phyloP scores from a whole-genome alignment of 2,329 filamentous ascomycete genomes.

The Xylariales sp. region DNA sequence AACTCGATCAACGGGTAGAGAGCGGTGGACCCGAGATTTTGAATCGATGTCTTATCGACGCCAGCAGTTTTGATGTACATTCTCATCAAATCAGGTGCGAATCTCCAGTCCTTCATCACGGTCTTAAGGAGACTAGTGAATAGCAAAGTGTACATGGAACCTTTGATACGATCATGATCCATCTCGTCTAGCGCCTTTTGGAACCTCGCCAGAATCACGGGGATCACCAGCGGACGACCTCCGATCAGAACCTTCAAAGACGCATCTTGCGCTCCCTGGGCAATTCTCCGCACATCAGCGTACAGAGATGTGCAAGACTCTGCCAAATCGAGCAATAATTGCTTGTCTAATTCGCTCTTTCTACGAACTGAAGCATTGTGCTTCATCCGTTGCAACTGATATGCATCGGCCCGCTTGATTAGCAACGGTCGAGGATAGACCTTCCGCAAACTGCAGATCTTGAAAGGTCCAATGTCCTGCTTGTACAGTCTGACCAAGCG shows the following conservation, averaged over 20 bases:
- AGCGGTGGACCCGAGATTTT: slow-evolving; percentile 77
- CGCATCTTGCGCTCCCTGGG: slow-evolving; percentile 87
- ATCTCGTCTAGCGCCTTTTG: slow-evolving; percentile 72
- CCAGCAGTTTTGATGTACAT: slow-evolving; percentile 86
- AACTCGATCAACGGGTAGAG: slow-evolving; percentile 89
- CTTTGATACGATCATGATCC: slow-evolving; percentile 91
- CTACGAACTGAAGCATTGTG: slow-evolving; percentile 87
- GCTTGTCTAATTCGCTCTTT: slow-evolving; percentile 86
- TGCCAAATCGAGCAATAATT: slow-evolving; percentile 78
- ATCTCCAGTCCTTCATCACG: slow-evolving; percentile 88
- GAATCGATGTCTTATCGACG: slow-evolving; percentile 91
- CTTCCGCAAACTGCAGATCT: slow-evolving; percentile 88
- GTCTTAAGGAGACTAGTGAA: slow-evolving; percentile 88
- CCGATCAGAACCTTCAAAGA: slow-evolving; percentile 89
- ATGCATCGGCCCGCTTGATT: slow-evolving; percentile 87
- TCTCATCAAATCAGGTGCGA: slow-evolving; percentile 82
- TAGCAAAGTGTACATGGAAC: slow-evolving; percentile 83
- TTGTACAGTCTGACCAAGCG: slow-evolving; percentile 79
- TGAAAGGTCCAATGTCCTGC: slow-evolving; percentile 87
- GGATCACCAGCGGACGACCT: slow-evolving; percentile 82
- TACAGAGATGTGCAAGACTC: slow-evolving; percentile 88
- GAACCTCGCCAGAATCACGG: slow-evolving; percentile 75
- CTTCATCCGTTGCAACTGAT: slow-evolving; percentile 88
- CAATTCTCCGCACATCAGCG: slow-evolving; percentile 90
- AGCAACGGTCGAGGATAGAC: slow-evolving; percentile 90